Evolutionary conservation across 2,329 filamentous ascomycete species (phyloP), one percentile per base, ranked within the genome.

Genomic region (Fusarium coicis): DNA sequence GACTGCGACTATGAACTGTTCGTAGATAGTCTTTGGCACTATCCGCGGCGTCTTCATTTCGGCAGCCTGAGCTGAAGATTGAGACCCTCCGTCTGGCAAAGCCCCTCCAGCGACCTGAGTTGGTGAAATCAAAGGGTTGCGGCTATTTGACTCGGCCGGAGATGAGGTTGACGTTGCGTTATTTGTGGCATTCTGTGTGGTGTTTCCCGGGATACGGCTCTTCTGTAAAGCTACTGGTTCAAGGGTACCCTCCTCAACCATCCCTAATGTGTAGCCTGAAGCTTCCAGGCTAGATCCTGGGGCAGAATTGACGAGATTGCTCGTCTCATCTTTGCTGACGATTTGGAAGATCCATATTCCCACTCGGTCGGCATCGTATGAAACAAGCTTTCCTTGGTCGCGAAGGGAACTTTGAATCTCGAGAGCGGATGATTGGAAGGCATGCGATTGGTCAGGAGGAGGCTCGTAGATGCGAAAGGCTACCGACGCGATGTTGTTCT

Each of bases 401-500:
- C 88, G 84, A 59, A 90, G 79, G 28, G 80, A 76, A 63, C 81
- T 82, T 74, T 91, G 89, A 68, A 89, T 81, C 66, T 89, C 87
- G 71, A 87, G 82, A 23, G 84, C 85, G 53, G 82, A 82, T 55
- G 85, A 83, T 43, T 83, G 83, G 75, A 87, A 86, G 67, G 80
- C 81, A 42, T 84, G 81, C 26, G 84, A 80, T 40, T 83, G 81
- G 44, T 87, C 82, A 64, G 82, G 73, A 43, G 83, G 78, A 28
- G 86, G 84, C 70, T 89, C 86, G 80, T 90, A 90, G 67, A 89
- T 83, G 74, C 86, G 86, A 80, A 86, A 91, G 66, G 80, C 80
- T 75, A 91, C 81, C 57, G 85, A 87, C 53, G 86, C 84, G 76
- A 90, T 87, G 78, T 89, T 88, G 81, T 86, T 88, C 88, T 90